These are phyloP conservation scores for Breviolum minutum DNA, from an alignment of 73 alveolate genomes.

Conservation along the genomic window DNA sequence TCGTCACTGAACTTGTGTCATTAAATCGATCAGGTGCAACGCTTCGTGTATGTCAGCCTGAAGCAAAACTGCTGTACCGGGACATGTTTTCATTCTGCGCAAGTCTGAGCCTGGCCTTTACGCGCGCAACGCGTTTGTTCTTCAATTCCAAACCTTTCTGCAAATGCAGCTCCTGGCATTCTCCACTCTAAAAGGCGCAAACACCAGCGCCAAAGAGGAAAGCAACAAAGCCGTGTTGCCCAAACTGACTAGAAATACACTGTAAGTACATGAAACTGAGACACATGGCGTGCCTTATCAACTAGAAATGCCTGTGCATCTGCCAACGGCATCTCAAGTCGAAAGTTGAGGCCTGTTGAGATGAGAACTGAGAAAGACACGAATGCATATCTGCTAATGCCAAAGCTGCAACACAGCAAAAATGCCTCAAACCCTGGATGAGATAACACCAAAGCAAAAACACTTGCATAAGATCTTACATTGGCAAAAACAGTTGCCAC, in stretches of 20 bases:
- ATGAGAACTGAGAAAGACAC: not conserved
- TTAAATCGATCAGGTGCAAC: conserved; percentile 82
- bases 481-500: not conserved
- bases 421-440: not conserved
- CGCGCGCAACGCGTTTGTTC: conserved; percentile 75
- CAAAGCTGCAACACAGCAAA: not conserved
- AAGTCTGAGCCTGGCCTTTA: conserved; percentile 14
- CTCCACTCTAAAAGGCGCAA: too few species aligned
- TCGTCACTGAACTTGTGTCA: conserved; percentile 41
- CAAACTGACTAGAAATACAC: not conserved
- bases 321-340: conserved; percentile 86
- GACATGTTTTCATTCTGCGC: not conserved
- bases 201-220: too few species aligned
- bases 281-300: conserved; percentile 30
- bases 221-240: not conserved
- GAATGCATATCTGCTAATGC: not conserved
- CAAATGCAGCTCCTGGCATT: conserved; percentile 47
- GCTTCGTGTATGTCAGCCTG: conserved; percentile 94
- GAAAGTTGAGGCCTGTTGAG: conserved; percentile 47
- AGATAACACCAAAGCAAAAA: not conserved
- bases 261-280: not conserved
- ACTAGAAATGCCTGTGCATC: conserved; percentile 61
- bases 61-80: not conserved
- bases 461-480: too few species aligned
- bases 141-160: conserved; percentile 67